phyloP scores from a whole-genome alignment of 441 rosid species.

The Arabidopsis hybrid region DNA sequence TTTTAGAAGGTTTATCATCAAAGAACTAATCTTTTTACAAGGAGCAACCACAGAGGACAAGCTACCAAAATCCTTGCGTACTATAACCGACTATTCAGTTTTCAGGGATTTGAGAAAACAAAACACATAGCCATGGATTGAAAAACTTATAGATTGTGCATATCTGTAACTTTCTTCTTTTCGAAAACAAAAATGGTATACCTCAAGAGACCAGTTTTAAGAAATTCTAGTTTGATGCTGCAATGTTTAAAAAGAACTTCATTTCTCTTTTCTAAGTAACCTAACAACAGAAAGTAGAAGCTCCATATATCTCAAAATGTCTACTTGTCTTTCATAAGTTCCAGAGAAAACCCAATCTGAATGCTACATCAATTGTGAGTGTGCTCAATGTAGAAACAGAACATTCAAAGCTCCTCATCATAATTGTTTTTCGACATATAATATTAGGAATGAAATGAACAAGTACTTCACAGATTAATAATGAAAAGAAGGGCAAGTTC shows the following conservation, averaged over 20 bases:
- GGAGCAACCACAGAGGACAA: background rate
- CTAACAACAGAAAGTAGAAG: background rate
- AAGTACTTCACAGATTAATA: background rate
- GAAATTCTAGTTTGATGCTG: conserved; percentile 2
- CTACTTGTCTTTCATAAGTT: background rate
- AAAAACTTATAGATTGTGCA: background rate
- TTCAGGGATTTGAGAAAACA: background rate
- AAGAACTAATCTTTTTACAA: background rate
- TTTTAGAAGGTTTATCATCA: conserved; percentile 8
- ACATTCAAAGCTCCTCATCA: background rate
- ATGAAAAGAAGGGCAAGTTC: background rate
- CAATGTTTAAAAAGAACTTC: background rate
- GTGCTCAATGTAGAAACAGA: conserved; percentile 4
- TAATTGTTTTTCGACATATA: background rate
- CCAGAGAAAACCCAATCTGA: conserved; percentile 17
- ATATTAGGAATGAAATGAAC: background rate
- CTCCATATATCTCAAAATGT: background rate
- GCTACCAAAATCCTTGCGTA: conserved; percentile 11
- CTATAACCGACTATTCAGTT: background rate
- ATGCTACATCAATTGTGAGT: background rate
- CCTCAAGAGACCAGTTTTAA: background rate
- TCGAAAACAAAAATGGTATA: background rate
- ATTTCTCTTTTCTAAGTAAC: background rate
- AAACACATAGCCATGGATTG: background rate
- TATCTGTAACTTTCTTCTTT: conserved; percentile 2